phyloP scores from a whole-genome alignment of 805 yeast genomes.

The Zygosaccharomyces gambellarensis region DNA sequence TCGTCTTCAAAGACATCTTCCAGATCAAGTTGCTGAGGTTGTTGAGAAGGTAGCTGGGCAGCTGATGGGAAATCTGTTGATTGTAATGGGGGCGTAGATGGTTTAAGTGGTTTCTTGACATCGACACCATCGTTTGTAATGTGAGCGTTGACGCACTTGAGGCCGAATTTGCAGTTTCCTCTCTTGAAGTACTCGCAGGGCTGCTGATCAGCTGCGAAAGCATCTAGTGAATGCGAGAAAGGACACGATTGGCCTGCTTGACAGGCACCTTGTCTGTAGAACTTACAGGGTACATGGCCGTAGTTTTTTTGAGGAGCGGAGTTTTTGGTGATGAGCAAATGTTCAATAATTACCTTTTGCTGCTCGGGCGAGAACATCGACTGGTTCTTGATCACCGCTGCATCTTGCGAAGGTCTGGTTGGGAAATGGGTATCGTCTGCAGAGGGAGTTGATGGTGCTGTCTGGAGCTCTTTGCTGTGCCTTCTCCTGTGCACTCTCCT shows the following conservation, averaged over 20 bases:
- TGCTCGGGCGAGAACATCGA: slow-evolving; percentile 23
- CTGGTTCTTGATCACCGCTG: background rate
- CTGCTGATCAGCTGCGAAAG: slow-evolving; percentile 41
- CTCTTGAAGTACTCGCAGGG: slow-evolving; percentile 87
- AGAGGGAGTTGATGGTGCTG: background rate
- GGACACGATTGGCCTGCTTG: slow-evolving; percentile 94
- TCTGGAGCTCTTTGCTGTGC: background rate
- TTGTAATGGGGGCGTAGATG: background rate
- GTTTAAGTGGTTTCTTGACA: slow-evolving; percentile 44
- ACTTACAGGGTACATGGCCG: slow-evolving; percentile 94
- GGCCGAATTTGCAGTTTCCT: slow-evolving; percentile 96
- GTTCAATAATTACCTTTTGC: slow-evolving; percentile 26
- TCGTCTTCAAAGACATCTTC: slow-evolving; percentile 36
- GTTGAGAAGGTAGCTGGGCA: slow-evolving; percentile 1
- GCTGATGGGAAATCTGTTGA: slow-evolving; percentile 1
- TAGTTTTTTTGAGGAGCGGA: slow-evolving; percentile 24
- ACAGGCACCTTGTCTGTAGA: slow-evolving; percentile 85
- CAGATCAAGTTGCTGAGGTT: slow-evolving; percentile 10
- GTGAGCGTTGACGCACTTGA: slow-evolving; percentile 92
- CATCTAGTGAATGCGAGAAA: slow-evolving; percentile 72
- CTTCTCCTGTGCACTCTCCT: slow-evolving; percentile 5
- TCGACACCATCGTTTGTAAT: slow-evolving; percentile 83
- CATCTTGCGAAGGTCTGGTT: background rate
- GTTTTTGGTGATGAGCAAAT: slow-evolving; percentile 27
- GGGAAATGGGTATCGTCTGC: background rate